These are phyloP conservation scores for Chaetomiaceae sp. DNA, from an alignment of 2,329 filamentous ascomycete species.

Conservation along the genomic window DNA sequence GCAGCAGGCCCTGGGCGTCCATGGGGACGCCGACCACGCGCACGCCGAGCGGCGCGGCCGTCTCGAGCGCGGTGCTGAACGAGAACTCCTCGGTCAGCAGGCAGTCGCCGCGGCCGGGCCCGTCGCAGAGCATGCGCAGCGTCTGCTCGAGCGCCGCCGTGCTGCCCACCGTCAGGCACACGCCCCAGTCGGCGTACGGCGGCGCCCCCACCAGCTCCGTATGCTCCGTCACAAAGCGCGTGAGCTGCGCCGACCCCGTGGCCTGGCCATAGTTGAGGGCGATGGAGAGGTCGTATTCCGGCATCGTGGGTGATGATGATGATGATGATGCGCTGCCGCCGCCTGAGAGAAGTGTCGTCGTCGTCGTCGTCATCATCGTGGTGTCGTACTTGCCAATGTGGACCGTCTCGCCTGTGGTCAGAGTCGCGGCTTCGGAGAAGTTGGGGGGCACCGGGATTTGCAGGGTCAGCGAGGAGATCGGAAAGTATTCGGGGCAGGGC, in stretches of 20 bases:
- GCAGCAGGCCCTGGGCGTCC: conserved; percentile 51
- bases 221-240: conserved; percentile 91
- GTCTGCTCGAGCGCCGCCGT: conserved; percentile 82
- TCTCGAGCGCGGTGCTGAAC: conserved; percentile 69
- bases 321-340: neutral
- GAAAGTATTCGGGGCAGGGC: conserved; percentile 86
- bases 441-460: conserved; percentile 65
- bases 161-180: conserved; percentile 77
- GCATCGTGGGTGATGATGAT: conserved; percentile 35
- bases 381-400: conserved; percentile 82
- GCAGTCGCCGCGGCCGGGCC: conserved; percentile 61
- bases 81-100: conserved; percentile 88
- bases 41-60: conserved; percentile 50
- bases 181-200: conserved; percentile 86
- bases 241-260: conserved; percentile 76
- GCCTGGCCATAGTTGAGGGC: conserved; percentile 92
- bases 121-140: conserved; percentile 72
- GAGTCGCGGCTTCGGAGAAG: conserved; percentile 67
- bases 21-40: conserved; percentile 48
- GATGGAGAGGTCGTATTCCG: conserved; percentile 70
- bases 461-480: conserved; percentile 73
- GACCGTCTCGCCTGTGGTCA: conserved; percentile 55
- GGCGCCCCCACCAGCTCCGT: conserved; percentile 78
- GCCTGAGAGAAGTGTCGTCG: neutral
- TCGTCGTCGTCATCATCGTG: too few relatives aligned